phyloP scores from a whole-genome alignment of 768 basidiomycete species.

The Gloeostereum incarnatum region DNA sequence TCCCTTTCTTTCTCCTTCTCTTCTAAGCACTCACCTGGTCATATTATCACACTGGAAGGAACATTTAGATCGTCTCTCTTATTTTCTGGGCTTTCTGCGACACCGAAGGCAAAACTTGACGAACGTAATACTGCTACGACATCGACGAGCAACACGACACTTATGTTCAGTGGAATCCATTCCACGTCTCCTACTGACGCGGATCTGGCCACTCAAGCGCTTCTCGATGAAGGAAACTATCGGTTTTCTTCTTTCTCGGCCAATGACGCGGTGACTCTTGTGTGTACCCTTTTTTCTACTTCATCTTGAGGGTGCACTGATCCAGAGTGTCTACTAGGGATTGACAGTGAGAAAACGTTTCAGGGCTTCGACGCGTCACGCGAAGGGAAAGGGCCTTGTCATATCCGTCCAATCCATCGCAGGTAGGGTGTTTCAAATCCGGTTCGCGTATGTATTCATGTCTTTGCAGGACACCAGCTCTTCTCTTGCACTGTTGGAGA shows the following conservation, averaged over 20 bases:
- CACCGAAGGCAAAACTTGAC: no score
- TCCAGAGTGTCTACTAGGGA: slow-evolving; percentile 22
- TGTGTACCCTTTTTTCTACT: slow-evolving; percentile 15
- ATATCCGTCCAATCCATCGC: slow-evolving; percentile 74
- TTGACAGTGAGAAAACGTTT: slow-evolving; percentile 82
- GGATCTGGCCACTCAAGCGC: slow-evolving; percentile 61
- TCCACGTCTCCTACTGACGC: slow-evolving; percentile 59
- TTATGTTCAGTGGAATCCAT: slow-evolving; percentile 60
- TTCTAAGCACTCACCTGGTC: no score
- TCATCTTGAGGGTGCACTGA: not conserved
- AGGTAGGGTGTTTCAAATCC: no score
- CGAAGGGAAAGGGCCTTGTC: slow-evolving; percentile 72
- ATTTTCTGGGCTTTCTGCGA: no score
- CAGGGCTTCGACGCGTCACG: slow-evolving; percentile 57
- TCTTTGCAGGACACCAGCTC: slow-evolving; percentile 71
- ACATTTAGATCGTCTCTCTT: no score
- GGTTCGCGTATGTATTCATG: no score
- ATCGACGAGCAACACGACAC: slow-evolving; percentile 2
- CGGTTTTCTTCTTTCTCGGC: slow-evolving; percentile 71
- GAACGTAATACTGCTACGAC: not conserved
- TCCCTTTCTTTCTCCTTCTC: no score
- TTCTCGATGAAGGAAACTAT: slow-evolving; percentile 60
- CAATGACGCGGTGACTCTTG: slow-evolving; percentile 72
- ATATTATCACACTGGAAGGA: not conserved
- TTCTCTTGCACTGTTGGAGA: slow-evolving; percentile 84